These are phyloP conservation scores for Trichoderma semiorbis DNA, from an alignment of 2,329 filamentous ascomycete species.

Conservation along the genomic window DNA sequence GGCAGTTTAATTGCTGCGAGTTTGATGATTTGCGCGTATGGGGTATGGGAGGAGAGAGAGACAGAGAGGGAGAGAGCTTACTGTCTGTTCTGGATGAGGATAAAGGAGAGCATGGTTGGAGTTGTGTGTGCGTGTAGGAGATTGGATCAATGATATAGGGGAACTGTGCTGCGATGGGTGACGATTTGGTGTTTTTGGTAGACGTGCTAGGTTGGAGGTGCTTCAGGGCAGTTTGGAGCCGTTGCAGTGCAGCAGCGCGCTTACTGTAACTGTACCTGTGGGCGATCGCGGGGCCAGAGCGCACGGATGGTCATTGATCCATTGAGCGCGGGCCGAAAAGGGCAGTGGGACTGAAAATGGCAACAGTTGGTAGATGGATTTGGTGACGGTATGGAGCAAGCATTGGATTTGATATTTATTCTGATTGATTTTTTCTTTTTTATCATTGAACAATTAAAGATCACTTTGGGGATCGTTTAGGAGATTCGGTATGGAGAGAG, in stretches of 20 bases:
- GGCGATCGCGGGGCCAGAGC: slow-evolving; percentile 19
- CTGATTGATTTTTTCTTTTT: not conserved
- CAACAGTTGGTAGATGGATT: not conserved
- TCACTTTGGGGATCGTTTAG: not conserved
- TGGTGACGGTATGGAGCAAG: fast-evolving
- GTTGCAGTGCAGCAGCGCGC: not conserved
- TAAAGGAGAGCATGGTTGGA: slow-evolving; percentile 69
- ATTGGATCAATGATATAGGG: not conserved
- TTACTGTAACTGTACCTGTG: not conserved
- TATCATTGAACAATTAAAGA: not conserved
- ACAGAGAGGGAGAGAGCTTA: slow-evolving; percentile 36
- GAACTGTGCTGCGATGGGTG: not conserved
- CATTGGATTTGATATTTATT: not conserved
- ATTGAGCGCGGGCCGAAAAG: slow-evolving; percentile 16
- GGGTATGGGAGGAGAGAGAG: not conserved
- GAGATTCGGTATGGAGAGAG: not conserved
- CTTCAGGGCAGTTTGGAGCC: not conserved
- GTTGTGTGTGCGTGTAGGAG: not conserved
- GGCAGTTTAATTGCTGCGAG: not conserved
- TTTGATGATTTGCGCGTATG: not conserved
- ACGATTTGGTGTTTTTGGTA: not conserved
- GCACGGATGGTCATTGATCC: slow-evolving; percentile 17
- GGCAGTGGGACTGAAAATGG: not conserved
- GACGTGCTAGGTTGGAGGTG: not conserved
- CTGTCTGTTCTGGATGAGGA: slow-evolving; percentile 88